Evolutionary conservation across 108 stramenopile genomes (phyloP), one percentile per base, ranked within the genome.

Genomic region (Skeletonema tropicum): DNA sequence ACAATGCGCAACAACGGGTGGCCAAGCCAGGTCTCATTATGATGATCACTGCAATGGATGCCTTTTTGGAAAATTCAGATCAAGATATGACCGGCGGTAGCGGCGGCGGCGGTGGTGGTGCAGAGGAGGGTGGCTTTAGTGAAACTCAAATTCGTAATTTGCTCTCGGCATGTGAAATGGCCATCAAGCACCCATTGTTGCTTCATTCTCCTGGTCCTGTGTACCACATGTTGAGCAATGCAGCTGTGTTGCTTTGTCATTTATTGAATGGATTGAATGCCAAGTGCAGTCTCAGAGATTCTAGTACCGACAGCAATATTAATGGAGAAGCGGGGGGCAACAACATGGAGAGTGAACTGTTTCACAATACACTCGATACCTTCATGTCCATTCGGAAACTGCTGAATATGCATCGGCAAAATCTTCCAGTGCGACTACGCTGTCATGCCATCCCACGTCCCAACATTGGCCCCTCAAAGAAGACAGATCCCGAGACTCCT

Each of bases 371-470:
- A 12, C 74, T 92, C 25, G 94, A 95, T 76, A 88, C 94, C 8
- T 90, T 89, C 55, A 83, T 88, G 66, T 72, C 94, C 12, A 63
- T 90, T 13, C 84, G 94, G 17, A 95, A 90, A 38, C 61, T 95
- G 25, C 61, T 95, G 39, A 86, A 84, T 42, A 87, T 82, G 61
- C 94, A 92, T 76, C 74, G 94, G 39, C 85, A 92, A 29, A 90
- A 88, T 42, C 81, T 95, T 3, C 94, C 94, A 10, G 90, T 90
- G 14, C 85, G 83, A 30, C 64, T 95, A 38, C 85, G 94, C 17
- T 95, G 94, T 42, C 94, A 95, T 82, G 90, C 87, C 29, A 87
- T 95, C 52, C 94, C 94, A 25, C 77, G 90, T 49, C 90, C 92
- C 23, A 87, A 73, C 41, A 35, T 95, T 31, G 72, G 82, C 2